Conservation (phyloP, 169 alveolate genomes). For the Plasmodium coatneyi region DNA sequence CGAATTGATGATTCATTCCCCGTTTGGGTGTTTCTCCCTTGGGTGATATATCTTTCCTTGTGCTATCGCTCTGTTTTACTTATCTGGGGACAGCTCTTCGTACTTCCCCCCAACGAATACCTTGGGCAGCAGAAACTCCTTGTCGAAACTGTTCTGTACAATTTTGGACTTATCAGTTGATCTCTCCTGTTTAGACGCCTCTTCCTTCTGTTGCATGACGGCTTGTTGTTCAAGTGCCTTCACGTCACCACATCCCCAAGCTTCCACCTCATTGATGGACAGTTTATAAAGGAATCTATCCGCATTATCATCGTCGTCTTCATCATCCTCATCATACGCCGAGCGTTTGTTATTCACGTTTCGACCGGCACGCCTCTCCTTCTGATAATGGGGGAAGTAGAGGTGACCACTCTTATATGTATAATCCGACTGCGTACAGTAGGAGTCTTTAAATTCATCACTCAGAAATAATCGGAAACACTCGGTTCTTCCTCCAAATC, state of each 20-base stretch:
- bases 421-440: conserved; percentile 72
- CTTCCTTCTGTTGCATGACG: conserved; percentile 37
- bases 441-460: conserved; percentile 73
- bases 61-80: not conserved
- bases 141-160: conserved; percentile 75
- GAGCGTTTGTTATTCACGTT: not conserved
- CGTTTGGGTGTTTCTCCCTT: not conserved
- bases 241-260: conserved; percentile 75
- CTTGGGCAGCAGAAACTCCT: conserved; percentile 64
- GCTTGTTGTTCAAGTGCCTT: conserved; percentile 40
- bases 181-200: conserved; percentile 68
- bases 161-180: conserved; percentile 59
- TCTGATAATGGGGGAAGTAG: conserved; percentile 59
- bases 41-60: not conserved
- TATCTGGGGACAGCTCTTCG: conserved; percentile 22
- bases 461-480: conserved; percentile 72
- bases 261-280: conserved; percentile 67
- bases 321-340: conserved; percentile 6
- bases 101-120: conserved; percentile 57
- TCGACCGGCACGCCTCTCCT: not conserved
- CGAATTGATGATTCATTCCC: not conserved
- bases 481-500: conserved; percentile 75
- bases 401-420: conserved; percentile 70
- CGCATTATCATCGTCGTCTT: conserved; percentile 13
- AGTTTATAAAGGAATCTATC: conserved; percentile 42